Conservation (phyloP, 2,329 filamentous ascomycete genomes). For the Cytospora chrysosperma region DNA sequence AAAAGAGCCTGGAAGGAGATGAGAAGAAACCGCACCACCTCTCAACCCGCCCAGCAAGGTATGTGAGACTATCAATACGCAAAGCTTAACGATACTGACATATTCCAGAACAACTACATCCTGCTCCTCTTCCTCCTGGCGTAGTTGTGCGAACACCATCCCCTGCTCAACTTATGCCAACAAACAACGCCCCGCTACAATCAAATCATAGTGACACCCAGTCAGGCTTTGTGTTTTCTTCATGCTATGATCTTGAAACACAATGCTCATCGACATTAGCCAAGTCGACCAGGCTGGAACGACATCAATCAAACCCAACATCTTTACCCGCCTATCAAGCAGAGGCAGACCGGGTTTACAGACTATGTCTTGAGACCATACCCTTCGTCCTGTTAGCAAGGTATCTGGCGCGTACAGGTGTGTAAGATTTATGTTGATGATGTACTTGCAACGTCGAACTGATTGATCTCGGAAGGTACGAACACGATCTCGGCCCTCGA, state of each 20-base stretch:
- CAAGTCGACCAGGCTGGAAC: too few relatives aligned
- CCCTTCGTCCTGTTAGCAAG: not conserved
- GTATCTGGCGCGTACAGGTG: not conserved
- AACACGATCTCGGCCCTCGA: not conserved
- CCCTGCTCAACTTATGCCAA: not conserved
- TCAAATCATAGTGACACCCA: too few relatives aligned
- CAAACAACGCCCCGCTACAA: not conserved
- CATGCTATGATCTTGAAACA: too few relatives aligned
- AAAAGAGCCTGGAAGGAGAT: not conserved
- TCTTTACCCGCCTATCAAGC: too few relatives aligned
- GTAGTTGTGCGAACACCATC: slow-evolving; percentile 2
- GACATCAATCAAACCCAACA: too few relatives aligned
- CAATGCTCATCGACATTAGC: not conserved
- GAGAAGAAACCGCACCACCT: not conserved
- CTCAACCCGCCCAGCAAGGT: not conserved
- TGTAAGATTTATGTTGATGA: not conserved
- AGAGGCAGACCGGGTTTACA: not conserved
- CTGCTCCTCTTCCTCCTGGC: not conserved
- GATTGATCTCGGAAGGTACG: not conserved
- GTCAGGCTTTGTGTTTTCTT: too few relatives aligned
- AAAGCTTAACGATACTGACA: not conserved
- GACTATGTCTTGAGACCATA: not conserved
- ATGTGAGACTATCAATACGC: not conserved
- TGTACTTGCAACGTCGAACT: not conserved
- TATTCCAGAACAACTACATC: not conserved